Evolutionary conservation across 441 rosid species (phyloP).

Genomic region (Pelargonium australe): DNA sequence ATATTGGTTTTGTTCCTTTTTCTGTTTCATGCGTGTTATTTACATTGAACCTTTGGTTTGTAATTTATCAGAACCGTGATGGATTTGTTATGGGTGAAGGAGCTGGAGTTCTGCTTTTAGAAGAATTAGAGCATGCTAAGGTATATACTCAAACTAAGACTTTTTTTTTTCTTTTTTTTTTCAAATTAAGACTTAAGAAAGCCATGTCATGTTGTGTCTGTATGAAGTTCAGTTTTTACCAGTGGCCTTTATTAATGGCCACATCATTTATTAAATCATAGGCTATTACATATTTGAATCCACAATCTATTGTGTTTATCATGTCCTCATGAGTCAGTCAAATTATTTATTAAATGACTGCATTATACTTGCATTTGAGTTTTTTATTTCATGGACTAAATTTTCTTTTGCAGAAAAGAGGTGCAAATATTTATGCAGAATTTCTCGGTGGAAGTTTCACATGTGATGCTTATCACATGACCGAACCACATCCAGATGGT

Average conservation of each 20-base stretch:
- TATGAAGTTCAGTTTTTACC: background rate
- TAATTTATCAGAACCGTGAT: conserved; percentile 63
- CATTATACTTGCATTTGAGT: background rate
- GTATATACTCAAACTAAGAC: conserved; percentile 27
- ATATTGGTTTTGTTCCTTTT: too few species aligned
- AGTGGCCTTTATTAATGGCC: background rate
- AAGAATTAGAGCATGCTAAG: conserved; percentile 96
- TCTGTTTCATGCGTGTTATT: too few species aligned
- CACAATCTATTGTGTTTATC: background rate
- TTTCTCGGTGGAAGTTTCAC: conserved; percentile 95
- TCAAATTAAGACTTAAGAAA: background rate
- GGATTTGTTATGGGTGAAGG: conserved; percentile 99
- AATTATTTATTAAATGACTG: background rate
- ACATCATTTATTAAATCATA: conserved; percentile 4
- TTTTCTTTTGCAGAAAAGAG: conserved; percentile 61
- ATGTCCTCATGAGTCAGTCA: background rate
- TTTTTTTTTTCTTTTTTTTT: too few species aligned
- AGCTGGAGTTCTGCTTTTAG: conserved; percentile 91
- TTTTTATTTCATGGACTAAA: background rate
- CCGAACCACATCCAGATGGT: conserved; percentile 98
- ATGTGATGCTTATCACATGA: conserved; percentile 95
- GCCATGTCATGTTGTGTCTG: conserved; percentile 12
- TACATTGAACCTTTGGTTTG: background rate
- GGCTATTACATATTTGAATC: background rate
- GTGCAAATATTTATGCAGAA: conserved; percentile 87